These are phyloP conservation scores for Bassia scoparia DNA, from an alignment of 148 eudicot species.

Conservation along the genomic window DNA sequence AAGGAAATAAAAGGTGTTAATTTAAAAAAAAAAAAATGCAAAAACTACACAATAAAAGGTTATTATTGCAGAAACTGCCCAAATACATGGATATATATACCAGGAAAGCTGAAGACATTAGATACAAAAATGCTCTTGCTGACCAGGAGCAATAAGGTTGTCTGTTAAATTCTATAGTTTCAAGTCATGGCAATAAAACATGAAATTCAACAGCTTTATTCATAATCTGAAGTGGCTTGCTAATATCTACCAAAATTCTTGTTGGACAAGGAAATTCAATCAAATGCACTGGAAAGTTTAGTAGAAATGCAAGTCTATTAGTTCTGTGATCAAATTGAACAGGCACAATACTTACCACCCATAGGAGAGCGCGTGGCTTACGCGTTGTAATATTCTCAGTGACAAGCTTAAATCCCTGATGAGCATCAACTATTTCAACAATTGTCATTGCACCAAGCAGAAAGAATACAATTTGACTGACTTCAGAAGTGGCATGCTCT, in stretches of 20 bases:
- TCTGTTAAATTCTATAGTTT: neutral
- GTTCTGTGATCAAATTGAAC: constrained; percentile 1
- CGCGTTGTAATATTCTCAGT: constrained; percentile 98
- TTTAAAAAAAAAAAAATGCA: no score
- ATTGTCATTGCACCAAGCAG: constrained; percentile 99
- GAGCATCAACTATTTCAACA: constrained; percentile 97
- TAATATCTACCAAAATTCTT: neutral
- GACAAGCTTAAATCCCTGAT: constrained; percentile 94
- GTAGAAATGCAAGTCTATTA: neutral
- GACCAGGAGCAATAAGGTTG: neutral
- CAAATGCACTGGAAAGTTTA: neutral
- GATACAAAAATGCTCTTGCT: neutral
- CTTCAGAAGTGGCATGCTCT: constrained; percentile 91
- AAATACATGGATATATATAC: neutral
- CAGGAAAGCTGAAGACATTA: neutral
- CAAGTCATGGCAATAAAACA: neutral
- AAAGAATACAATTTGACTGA: constrained; percentile 95
- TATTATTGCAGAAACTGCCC: neutral
- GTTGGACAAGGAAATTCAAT: neutral
- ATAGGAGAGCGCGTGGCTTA: constrained; percentile 79
- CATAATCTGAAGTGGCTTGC: neutral
- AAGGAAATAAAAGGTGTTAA: no score
- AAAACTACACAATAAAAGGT: no score
- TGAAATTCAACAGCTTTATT: neutral
- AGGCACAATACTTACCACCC: constrained; percentile 85